Conservation (phyloP, 75 land plant genomes). For the Cryptomeria japonica region DNA sequence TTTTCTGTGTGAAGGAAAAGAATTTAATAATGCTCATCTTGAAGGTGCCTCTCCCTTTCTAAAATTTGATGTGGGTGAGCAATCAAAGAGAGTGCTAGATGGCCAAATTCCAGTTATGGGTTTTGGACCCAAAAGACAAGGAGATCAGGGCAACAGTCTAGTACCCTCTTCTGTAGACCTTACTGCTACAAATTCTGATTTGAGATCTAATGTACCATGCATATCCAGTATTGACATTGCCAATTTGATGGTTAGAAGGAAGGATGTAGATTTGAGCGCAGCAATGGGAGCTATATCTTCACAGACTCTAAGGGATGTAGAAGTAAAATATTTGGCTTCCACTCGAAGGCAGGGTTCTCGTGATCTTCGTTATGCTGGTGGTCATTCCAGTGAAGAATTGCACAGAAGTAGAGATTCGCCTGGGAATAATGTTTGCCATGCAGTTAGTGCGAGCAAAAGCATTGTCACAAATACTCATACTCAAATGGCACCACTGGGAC, state of each 20-base stretch:
- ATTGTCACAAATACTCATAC: neutral
- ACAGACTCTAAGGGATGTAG: neutral
- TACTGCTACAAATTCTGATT: neutral
- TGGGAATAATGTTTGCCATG: neutral
- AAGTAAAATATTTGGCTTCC: neutral
- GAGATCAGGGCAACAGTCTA: neutral
- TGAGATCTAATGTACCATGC: neutral
- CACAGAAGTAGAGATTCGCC: neutral
- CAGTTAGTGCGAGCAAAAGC: neutral
- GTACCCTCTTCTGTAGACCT: neutral
- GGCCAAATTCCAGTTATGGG: neutral
- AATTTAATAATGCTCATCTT: neutral
- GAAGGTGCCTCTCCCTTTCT: neutral
- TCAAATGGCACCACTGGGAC: neutral
- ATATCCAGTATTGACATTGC: neutral
- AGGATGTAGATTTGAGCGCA: neutral
- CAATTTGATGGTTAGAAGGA: neutral
- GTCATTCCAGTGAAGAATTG: constrained; percentile 3
- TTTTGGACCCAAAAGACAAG: neutral
- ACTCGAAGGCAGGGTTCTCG: neutral
- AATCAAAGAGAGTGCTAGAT: constrained; percentile 6
- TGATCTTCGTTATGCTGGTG: neutral
- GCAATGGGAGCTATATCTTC: constrained; percentile 2
- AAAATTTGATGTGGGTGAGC: constrained; percentile 1
- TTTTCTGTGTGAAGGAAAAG: neutral